Percentiles rank a stretch among this genome's conserved stretches.
Conservation (phyloP, 2,329 filamentous ascomycete species). For the Phialophora chinensis region DNA sequence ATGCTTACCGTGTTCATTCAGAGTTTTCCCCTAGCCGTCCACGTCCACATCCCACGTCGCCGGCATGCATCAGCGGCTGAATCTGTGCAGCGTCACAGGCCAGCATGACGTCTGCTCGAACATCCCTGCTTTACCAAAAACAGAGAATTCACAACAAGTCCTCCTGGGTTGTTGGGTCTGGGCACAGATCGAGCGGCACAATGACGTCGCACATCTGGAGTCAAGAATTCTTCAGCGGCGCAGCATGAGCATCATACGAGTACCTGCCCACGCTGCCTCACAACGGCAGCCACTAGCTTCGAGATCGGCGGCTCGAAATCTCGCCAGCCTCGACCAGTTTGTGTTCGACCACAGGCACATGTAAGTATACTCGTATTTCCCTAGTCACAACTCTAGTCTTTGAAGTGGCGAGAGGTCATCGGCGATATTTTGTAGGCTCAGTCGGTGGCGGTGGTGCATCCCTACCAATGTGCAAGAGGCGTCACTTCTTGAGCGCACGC, state of each 20-base stretch:
- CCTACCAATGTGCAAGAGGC: too few relatives aligned
- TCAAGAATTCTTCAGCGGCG: not conserved
- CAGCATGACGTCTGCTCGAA: not conserved
- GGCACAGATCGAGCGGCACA: not conserved
- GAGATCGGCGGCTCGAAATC: not conserved
- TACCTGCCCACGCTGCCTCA: too few relatives aligned
- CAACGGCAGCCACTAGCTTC: not conserved
- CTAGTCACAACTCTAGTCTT: not conserved
- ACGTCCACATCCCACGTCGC: not conserved
- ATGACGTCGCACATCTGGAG: constrained; percentile 3
- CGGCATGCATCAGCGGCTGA: not conserved
- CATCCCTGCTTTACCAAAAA: not conserved
- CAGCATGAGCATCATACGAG: not conserved
- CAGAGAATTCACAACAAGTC: not conserved
- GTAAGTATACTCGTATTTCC: not conserved
- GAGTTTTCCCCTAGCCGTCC: not conserved
- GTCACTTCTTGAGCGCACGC: not conserved
- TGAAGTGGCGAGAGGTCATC: not conserved
- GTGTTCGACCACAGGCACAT: not conserved
- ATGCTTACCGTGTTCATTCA: not conserved
- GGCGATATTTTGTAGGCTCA: not conserved
- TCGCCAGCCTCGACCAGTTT: not conserved
- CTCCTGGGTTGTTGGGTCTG: not conserved
- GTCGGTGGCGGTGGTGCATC: not conserved
- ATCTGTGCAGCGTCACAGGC: not conserved